Conservation (phyloP, 768 basidiomycete species). For the Leccinellum albellum region DNA sequence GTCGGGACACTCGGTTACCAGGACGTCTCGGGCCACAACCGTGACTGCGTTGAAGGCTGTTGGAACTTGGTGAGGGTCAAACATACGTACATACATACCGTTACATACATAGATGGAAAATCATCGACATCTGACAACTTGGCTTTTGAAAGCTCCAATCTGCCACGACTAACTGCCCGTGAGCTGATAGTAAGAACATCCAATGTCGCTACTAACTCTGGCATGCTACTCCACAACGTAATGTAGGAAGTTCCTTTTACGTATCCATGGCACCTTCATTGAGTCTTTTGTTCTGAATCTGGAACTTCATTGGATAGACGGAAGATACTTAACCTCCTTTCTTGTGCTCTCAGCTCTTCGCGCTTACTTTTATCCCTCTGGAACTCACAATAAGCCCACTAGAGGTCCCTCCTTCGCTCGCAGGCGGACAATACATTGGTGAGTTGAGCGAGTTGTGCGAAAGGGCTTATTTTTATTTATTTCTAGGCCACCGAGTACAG, state of each 20-base stretch:
- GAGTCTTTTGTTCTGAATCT: background rate
- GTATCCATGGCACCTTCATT: background rate
- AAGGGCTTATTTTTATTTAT: background rate
- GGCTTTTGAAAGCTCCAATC: background rate
- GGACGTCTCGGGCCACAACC: background rate
- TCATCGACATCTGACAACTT: no score
- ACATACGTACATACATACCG: background rate
- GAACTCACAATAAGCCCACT: background rate
- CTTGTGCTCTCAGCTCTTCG: no score
- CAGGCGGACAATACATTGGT: background rate
- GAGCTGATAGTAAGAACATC: background rate
- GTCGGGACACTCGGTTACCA: conserved; percentile 2
- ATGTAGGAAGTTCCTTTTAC: background rate
- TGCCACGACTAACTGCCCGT: no score
- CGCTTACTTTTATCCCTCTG: background rate
- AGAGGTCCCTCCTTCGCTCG: background rate
- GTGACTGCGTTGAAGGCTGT: no score
- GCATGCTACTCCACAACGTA: background rate
- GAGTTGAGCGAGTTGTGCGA: background rate
- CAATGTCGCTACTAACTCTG: background rate
- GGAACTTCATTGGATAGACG: background rate
- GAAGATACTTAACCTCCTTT: no score
- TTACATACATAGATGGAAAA: no score
- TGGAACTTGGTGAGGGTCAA: background rate
- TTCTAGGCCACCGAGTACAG: background rate